Evolutionary conservation across 2,329 filamentous ascomycete species (phyloP), one percentile per base, ranked within the genome.

Genomic region (Beauveria pseudobassiana): DNA sequence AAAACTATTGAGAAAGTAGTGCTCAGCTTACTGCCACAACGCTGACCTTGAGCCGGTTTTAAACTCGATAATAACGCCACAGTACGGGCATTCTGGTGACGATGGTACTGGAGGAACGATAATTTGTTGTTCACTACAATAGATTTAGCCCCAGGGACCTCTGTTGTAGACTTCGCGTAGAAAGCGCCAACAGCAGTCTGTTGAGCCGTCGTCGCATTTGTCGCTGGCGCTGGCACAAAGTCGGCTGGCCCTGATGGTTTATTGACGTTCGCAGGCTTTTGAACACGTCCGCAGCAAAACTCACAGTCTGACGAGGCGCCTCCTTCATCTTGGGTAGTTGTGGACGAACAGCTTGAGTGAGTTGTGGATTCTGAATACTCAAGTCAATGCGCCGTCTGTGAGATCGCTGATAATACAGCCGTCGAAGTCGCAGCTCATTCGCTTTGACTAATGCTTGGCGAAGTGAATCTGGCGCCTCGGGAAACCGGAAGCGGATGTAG

Each of bases 401-500:
- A 2, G 62, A 61, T 14, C 64, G 22, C 61, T 67, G 65, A 61
- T 67, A 66, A 63, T 51, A 63, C 54, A 67, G 51, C 34, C 65
- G 65, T 63, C 64, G 64, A 61, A 67, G 64, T 62, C 65, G 53
- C 60, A 63, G 55, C 62, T 50, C 64, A 54, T 67, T 67, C 20
- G 65, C 65, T 48, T 66, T 49, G 24, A 67, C 56, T 45, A 67
- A 59, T 28, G 59, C 65, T 24, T 22, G 43, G 59, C 68, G 66
- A 42, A 70, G 69, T 8, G 67, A 26, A 22, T 69, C 67, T 12
- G 67, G 63, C 49, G 68, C 66, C 62, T 63, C 24, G 1, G 69
- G 65, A 66, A 69, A 70, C 55, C 66, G 68, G 62, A 67, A 69
- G 16, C 55, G 22, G 64, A 70, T 69, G 58, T 70, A 70, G 67